phyloP scores from a whole-genome alignment of 1,284 basidiomycete genomes.

The Cutaneotrichosporon spelunceum region DNA sequence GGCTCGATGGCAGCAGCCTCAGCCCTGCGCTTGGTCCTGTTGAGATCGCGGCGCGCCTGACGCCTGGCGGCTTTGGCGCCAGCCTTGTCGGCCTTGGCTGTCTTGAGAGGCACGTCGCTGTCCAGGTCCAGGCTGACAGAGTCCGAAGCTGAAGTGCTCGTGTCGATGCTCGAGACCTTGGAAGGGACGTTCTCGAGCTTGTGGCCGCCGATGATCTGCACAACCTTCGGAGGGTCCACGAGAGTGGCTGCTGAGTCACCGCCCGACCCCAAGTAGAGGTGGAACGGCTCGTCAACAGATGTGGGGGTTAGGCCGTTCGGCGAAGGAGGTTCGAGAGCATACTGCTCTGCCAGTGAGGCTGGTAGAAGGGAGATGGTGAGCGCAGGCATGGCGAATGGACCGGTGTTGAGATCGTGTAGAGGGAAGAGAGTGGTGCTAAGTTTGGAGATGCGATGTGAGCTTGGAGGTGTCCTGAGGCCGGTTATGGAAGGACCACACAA shows the following conservation, averaged over 20 bases:
- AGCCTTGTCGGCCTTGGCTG: slow-evolving; percentile 48
- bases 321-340: not conserved
- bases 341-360: not conserved
- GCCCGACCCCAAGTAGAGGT: not conserved
- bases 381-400: not conserved
- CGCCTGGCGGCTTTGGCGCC: slow-evolving; percentile 49
- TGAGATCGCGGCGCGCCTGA: slow-evolving; percentile 12
- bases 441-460: no score
- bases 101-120: slow-evolving; percentile 5
- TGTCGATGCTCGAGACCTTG: not conserved
- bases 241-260: not conserved
- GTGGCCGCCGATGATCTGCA: not conserved
- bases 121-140: no score
- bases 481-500: no score
- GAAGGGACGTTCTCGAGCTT: not conserved
- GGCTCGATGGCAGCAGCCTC: slow-evolving; percentile 5
- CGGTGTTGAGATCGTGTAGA: no score
- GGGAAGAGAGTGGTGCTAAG: no score
- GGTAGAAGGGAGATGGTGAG: not conserved
- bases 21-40: slow-evolving; percentile 9
- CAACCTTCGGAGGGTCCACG: not conserved
- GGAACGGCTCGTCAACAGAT: not conserved
- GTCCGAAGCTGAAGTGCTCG: not conserved
- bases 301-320: not conserved
- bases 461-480: no score